phyloP scores from a whole-genome alignment of 2,329 filamentous ascomycete species.

The Magnaporthales sp. region DNA sequence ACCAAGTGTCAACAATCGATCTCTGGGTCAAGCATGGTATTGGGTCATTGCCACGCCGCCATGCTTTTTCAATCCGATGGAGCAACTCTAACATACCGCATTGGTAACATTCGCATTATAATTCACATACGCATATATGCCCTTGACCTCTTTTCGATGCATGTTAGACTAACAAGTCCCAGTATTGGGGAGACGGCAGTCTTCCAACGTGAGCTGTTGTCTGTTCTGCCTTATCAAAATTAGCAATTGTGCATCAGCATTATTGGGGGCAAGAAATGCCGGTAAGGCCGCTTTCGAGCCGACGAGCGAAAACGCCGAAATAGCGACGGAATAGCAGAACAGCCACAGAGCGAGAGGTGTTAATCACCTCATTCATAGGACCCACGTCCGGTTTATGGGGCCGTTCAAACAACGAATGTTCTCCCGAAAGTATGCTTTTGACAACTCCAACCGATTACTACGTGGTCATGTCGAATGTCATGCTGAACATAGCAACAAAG shows the following conservation, averaged over 20 bases:
- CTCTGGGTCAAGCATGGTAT: not conserved
- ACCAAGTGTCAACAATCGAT: not conserved
- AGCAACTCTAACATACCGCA: not conserved
- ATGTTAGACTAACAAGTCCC: not conserved
- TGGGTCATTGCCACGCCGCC: not conserved
- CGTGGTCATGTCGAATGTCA: not conserved
- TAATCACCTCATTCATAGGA: not conserved
- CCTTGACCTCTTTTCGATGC: not conserved
- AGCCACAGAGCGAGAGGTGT: not conserved
- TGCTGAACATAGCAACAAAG: not conserved
- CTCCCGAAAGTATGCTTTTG: not conserved
- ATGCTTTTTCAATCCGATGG: not conserved
- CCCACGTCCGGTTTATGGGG: not conserved
- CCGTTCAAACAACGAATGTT: not conserved
- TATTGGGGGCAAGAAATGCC: not conserved
- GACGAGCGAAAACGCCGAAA: not conserved
- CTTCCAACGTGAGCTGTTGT: too few species aligned
- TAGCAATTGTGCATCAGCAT: not conserved
- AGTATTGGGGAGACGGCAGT: too few species aligned
- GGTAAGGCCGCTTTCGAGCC: not conserved
- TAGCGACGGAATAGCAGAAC: not conserved
- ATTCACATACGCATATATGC: too few species aligned
- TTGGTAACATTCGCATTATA: too few species aligned
- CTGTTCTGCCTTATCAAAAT: not conserved
- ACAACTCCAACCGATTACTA: not conserved